These are phyloP conservation scores for Heracleum sosnowskyi DNA, from an alignment of 129 eudicot species.

Conservation along the genomic window DNA sequence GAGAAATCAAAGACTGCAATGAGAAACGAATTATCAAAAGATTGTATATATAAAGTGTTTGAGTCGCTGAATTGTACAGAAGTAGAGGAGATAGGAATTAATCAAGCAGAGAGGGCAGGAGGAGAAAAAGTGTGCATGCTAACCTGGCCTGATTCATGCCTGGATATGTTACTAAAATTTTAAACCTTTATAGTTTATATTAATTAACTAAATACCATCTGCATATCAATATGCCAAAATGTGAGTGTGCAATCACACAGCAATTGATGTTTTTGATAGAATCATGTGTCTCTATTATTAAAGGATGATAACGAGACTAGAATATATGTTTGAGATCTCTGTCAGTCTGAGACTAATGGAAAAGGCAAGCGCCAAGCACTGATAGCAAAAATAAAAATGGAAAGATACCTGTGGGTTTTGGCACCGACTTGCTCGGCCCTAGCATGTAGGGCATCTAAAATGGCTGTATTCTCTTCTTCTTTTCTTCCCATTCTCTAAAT, in stretches of 20 bases:
- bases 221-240: background rate
- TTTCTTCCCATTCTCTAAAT: conserved; percentile 27
- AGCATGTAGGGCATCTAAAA: conserved; percentile 42
- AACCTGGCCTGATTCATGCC: conserved; percentile 4
- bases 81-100: too few relatives aligned
- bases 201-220: too few relatives aligned
- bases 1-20: background rate
- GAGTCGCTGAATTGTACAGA: too few relatives aligned
- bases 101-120: too few relatives aligned
- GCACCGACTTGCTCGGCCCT: conserved; percentile 32
- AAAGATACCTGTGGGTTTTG: conserved; percentile 30
- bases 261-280: background rate
- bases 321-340: background rate
- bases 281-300: conserved; percentile 1
- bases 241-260: background rate
- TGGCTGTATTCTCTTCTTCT: conserved; percentile 55
- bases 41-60: too few relatives aligned
- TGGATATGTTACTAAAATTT: background rate
- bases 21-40: background rate
- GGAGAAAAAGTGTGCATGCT: background rate
- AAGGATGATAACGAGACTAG: background rate
- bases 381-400: conserved; percentile 15
- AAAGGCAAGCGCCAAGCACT: conserved; percentile 6
- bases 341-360: conserved; percentile 2
- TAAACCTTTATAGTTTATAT: too few relatives aligned